Conservation (phyloP, 805 yeast species). For the Yamadazyma kitorensis region DNA sequence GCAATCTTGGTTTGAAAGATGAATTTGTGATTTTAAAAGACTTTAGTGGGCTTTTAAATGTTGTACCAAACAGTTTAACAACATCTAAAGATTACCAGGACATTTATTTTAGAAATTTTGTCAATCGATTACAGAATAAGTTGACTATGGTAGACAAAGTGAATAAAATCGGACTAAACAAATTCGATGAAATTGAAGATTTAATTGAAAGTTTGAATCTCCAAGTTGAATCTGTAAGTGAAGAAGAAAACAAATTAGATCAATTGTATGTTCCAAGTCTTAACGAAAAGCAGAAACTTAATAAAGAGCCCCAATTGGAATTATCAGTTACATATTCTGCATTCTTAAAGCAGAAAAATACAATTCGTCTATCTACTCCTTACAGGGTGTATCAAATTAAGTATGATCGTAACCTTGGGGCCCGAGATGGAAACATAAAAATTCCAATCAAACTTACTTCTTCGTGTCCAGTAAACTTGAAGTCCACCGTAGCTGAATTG, state of each 20-base stretch:
- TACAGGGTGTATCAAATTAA: constrained; percentile 15
- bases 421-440: neutral
- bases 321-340: no score
- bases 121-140: constrained; percentile 25
- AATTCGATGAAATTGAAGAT: constrained; percentile 1
- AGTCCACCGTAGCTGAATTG: constrained; percentile 23
- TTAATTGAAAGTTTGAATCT: constrained; percentile 6
- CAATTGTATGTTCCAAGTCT: constrained; percentile 19
- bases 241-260: constrained; percentile 13
- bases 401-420: constrained; percentile 13
- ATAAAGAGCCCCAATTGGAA: no score
- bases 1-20: constrained; percentile 18
- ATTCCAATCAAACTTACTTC: constrained; percentile 9
- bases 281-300: constrained; percentile 6
- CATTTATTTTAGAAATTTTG: constrained; percentile 21
- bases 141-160: constrained; percentile 10
- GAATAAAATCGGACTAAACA: neutral
- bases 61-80: no score
- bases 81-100: constrained; percentile 14
- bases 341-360: no score
- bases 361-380: constrained; percentile 14
- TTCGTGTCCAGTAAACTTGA: constrained; percentile 21
- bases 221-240: constrained; percentile 4
- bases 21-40: constrained; percentile 39
- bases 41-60: no score